A percentile compares a stretch with the other conserved stretches of the same genome.
Conservation (phyloP, 1,284 basidiomycete species). For the Rhodotorula sp. region DNA sequence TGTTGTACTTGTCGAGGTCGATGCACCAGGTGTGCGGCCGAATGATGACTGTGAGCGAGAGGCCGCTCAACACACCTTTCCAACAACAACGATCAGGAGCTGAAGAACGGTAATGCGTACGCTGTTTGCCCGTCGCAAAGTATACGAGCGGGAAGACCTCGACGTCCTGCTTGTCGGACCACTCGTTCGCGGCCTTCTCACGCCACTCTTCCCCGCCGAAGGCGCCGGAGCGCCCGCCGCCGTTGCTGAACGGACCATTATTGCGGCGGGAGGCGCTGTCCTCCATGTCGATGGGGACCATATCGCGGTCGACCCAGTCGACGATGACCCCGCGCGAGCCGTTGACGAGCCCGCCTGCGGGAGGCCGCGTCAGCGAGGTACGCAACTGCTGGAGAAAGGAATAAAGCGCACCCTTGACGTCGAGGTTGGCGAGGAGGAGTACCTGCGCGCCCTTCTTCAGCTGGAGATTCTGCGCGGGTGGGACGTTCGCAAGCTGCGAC, state of each 20-base stretch:
- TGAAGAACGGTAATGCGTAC: conserved; percentile 1
- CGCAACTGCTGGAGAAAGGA: neutral
- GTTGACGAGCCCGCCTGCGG: conserved; percentile 28
- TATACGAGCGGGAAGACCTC: conserved; percentile 37
- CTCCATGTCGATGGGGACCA: conserved; percentile 11
- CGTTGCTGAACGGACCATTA: neutral
- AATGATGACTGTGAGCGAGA: conserved; percentile 16
- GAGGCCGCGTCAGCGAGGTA: neutral
- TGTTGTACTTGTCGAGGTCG: conserved; percentile 40
- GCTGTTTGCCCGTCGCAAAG: conserved; percentile 36
- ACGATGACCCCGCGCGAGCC: conserved; percentile 45
- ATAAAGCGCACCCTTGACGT: conserved; percentile 25
- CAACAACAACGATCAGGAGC: neutral
- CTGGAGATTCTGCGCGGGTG: conserved; percentile 23
- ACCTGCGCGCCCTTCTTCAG: conserved; percentile 45
- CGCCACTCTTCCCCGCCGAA: conserved; percentile 38
- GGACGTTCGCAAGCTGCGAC: conserved; percentile 38
- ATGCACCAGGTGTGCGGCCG: conserved; percentile 42
- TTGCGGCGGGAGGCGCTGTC: neutral
- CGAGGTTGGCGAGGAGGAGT: conserved; percentile 43
- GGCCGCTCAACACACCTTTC: neutral
- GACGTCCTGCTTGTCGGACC: conserved; percentile 33
- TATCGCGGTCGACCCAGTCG: conserved; percentile 35
- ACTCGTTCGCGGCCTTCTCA: conserved; percentile 23
- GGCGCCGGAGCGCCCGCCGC: neutral